Evolutionary conservation across 352 stramenopile genomes (phyloP), one percentile per base, ranked within the genome.

Genomic region (Elongisporangium anandrum): DNA sequence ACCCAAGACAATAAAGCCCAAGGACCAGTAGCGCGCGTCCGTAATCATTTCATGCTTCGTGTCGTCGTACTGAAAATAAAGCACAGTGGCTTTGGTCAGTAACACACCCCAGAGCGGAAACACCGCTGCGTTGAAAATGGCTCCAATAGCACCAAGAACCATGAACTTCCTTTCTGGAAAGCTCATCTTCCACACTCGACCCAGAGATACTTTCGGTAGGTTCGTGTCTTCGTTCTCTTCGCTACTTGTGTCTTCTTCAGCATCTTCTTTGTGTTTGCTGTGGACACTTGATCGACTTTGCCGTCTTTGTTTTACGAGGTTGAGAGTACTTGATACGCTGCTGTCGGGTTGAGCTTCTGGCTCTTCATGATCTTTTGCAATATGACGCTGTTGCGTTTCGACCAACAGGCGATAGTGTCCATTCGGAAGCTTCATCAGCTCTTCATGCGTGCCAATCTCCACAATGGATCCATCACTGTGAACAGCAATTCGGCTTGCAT

Each of bases 401-500:
- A 90, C 65, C 5, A 90, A 57, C n/a, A 19, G 52, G 2, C 66
- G 66, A 55, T 88, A 90, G 19, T 80, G 67, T 7, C 80, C 77
- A 23, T 72, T 53, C 0, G 62, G 20, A 17, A 85, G 68, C 17
- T 34, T 19, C 56, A 98, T 68, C 17, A 99, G 73, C 51, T 98
- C 86, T 7, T 92, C 74, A 66, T 99, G 96, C 10, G 85, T 96
- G 4, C 96, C 97, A 12, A 88, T 65, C 68, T 99, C 96, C 4
- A 96, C 81, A n/a, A 99, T 91, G 21, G 61, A 63, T 6, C 97
- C 97, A 17, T 88, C 70, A 17, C 94, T 73, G 58, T 99, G 76
- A 15, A 99, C 96, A n/a, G 95, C 85, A 57, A 99, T 99, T 39
- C 86, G 77, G 64, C 98, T 85, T 52, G 93, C 96, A 71, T 97